Conservation (phyloP, 2,329 filamentous ascomycete species). For the Ampelomyces quisqualis region DNA sequence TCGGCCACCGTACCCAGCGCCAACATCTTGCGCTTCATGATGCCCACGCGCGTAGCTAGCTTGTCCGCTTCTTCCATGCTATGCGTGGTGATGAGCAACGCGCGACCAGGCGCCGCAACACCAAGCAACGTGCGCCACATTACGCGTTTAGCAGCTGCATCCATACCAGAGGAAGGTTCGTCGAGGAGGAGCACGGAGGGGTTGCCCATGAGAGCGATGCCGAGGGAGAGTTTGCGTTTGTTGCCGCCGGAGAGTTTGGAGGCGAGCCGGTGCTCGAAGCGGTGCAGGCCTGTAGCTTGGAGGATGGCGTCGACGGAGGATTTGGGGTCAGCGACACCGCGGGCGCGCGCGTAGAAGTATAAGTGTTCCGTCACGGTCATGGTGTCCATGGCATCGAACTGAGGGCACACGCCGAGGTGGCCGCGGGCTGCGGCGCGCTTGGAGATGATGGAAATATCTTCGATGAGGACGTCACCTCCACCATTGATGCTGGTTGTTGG, state of each 20-base stretch:
- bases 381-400: constrained; percentile 72
- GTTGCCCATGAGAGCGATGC: constrained; percentile 90
- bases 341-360: constrained; percentile 79
- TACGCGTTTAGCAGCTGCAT: constrained; percentile 84
- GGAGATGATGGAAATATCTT: constrained; percentile 71
- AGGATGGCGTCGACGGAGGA: constrained; percentile 78
- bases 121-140: constrained; percentile 87
- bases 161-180: constrained; percentile 84
- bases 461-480: constrained; percentile 78
- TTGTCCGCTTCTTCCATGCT: constrained; percentile 95
- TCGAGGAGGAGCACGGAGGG: constrained; percentile 84
- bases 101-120: constrained; percentile 70
- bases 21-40: constrained; percentile 82
- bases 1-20: constrained; percentile 75
- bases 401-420: constrained; percentile 87
- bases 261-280: constrained; percentile 73
- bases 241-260: constrained; percentile 83
- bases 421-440: constrained; percentile 70
- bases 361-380: constrained; percentile 90
- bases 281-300: constrained; percentile 73
- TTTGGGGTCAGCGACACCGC: constrained; percentile 72
- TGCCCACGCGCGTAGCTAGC: constrained; percentile 78
- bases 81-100: constrained; percentile 85
- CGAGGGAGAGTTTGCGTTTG: constrained; percentile 86
- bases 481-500: constrained; percentile 59